These are phyloP conservation scores for Heracleum sosnowskyi DNA, from an alignment of 129 eudicot genomes.

Conservation along the genomic window DNA sequence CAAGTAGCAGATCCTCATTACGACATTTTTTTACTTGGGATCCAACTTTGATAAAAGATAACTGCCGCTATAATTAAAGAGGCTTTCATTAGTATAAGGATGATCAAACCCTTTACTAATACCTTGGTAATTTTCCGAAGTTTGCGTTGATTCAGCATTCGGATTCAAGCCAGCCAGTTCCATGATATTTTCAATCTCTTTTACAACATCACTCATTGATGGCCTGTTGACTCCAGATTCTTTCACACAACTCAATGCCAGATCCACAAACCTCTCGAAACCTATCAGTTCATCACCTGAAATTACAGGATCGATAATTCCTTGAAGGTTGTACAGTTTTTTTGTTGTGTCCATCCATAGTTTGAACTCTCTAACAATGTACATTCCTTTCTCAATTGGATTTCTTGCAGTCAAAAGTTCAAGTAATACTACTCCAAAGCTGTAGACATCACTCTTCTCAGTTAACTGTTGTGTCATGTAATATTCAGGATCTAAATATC, in stretches of 20 bases:
- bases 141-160: no score
- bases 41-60: conserved; percentile 8
- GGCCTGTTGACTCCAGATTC: no score
- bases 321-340: conserved; percentile 11
- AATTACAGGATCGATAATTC: conserved; percentile 15
- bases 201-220: no score
- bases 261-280: background rate
- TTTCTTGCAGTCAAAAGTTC: conserved; percentile 42
- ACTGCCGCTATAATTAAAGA: conserved; percentile 3
- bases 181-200: no score
- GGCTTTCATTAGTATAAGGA: conserved; percentile 18
- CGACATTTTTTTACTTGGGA: conserved; percentile 6
- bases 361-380: conserved; percentile 23
- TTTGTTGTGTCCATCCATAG: conserved; percentile 11
- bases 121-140: no score
- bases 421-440: conserved; percentile 39
- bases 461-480: conserved; percentile 22
- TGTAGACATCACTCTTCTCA: conserved; percentile 40
- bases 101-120: conserved; percentile 3
- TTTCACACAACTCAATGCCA: no score
- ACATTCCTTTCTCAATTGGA: no score
- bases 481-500: conserved; percentile 35
- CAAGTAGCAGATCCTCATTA: no score
- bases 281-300: background rate
- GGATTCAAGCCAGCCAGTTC: no score